Evolutionary conservation across 345 rosid species (phyloP).

Genomic region (Tarenaya hassleriana): DNA sequence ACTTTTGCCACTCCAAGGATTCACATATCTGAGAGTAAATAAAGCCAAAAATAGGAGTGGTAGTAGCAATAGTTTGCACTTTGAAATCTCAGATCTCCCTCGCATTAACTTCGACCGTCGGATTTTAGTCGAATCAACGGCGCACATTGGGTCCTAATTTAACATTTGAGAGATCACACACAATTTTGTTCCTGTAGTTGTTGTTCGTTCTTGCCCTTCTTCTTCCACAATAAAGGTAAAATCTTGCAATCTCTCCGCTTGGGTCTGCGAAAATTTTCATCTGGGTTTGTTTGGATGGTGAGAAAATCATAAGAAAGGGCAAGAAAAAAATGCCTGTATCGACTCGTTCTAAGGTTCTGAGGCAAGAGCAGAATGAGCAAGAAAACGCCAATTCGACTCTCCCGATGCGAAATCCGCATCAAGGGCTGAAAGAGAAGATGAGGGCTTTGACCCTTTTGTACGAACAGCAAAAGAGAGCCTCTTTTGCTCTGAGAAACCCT

Average conservation of each 20-base stretch:
- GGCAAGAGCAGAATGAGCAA: conserved; percentile 34
- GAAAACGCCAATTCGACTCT: conserved; percentile 30
- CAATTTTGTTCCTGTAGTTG: conserved; percentile 25
- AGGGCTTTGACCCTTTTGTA: conserved; percentile 74
- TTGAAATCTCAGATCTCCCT: conserved; percentile 25
- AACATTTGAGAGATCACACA: conserved; percentile 5
- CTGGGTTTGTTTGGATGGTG: conserved; percentile 45
- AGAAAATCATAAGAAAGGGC: conserved; percentile 22
- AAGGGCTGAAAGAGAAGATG: conserved; percentile 91
- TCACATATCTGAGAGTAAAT: conserved; percentile 2
- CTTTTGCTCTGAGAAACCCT: conserved; percentile 37
- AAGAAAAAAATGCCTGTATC: conserved; percentile 60
- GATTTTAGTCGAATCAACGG: conserved; percentile 28
- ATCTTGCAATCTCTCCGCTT: too few relatives aligned
- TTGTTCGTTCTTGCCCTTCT: conserved; percentile 2
- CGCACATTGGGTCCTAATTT: conserved; percentile 17
- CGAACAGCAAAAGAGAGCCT: conserved; percentile 89
- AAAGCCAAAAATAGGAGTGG: conserved; percentile 25
- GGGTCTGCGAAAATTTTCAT: conserved; percentile 22
- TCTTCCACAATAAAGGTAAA: conserved; percentile 9
- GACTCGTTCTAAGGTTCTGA: conserved; percentile 57
- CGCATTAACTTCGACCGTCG: conserved; percentile 35
- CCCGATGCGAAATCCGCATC: conserved; percentile 68
- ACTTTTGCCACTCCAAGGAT: conserved; percentile 28
- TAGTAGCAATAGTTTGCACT: conserved; percentile 20